Base-by-base conservation (phyloP, 805 yeast species). In the Pichia cabralensis region DNA sequence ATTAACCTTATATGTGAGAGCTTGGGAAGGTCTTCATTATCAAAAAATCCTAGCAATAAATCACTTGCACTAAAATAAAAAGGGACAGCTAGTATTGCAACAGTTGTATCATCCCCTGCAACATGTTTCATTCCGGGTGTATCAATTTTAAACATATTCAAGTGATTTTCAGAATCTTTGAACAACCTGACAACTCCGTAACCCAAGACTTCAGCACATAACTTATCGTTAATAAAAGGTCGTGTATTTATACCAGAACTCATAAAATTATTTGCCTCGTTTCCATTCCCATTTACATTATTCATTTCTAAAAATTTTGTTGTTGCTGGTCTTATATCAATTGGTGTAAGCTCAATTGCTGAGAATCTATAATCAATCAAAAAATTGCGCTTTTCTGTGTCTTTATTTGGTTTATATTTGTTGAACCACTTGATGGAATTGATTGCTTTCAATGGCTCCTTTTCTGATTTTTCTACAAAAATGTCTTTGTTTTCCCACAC, bases 1-100 rank as follows among this genome's bases (percentile, higher is more conserved):
- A 88, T 57, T 35, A 86, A 65, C 30, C 96, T 63, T 39, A 85
- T 68, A 58, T 85, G 92, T 0, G 86, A 67, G 2, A 83, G 69
- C 18, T 61, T 54, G 9, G 65, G 64, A 42, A 71, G 56, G 20
- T 69, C 65, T 1, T 64, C 58, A 30, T 77, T 77, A 17, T 94
- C 94, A 9, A 88, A 70, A 50, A 79, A 86, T 5, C 89, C 94
- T 15, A 54, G 35, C 4, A 86, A 54, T 17, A 88, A 52, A 47
- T 86, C 96, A 17, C 85, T 79, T 0, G 89, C 82, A 1, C 94
- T 77, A 55, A 86, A 79, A 52, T 86, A 88, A 9, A 81, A 75
- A 0, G 96, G 96, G 0, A 86, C 77, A 0, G 94, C 86, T n/a
- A 85, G 55, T 14, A 85, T 80, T 1, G 89, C 76, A 4, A 83